Conservation (phyloP, 805 yeast species). For the Yarrowia yakushimensis region DNA sequence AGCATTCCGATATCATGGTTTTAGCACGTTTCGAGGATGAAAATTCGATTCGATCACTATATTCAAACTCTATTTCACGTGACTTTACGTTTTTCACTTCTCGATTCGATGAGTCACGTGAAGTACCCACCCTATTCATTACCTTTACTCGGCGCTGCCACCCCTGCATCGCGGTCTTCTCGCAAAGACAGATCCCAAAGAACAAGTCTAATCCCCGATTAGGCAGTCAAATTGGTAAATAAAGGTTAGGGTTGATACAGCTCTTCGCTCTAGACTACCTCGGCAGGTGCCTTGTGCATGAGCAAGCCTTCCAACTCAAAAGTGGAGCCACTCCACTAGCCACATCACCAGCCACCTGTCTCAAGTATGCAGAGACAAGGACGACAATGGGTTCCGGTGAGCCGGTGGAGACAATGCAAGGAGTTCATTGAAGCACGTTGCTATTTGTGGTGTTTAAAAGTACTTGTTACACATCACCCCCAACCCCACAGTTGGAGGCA, state of each 20-base stretch:
- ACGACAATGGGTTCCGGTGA: not conserved
- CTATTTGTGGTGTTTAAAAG: not conserved
- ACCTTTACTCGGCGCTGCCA: constrained; percentile 21
- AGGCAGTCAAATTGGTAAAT: constrained; percentile 18
- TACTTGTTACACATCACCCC: not conserved
- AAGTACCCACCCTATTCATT: not conserved
- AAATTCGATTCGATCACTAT: not conserved
- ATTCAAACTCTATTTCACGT: not conserved
- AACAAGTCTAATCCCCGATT: not conserved
- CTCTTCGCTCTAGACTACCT: not conserved
- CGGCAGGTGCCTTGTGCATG: constrained; percentile 2
- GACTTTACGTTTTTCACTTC: not conserved
- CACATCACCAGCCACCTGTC: constrained; percentile 7
- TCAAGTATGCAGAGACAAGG: not conserved
- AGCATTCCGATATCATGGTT: not conserved
- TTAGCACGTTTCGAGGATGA: not conserved
- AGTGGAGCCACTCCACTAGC: constrained; percentile 8
- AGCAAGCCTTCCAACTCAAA: not conserved
- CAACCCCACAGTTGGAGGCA: not conserved
- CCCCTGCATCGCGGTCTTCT: constrained; percentile 23
- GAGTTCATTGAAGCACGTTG: too few relatives aligned
- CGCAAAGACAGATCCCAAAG: constrained; percentile 10
- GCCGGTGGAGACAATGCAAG: not conserved
- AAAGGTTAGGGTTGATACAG: not conserved
- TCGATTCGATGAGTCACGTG: not conserved